These are phyloP conservation scores for Fraxinus quadrangulata DNA, from an alignment of 257 asterid genomes.

Conservation along the genomic window DNA sequence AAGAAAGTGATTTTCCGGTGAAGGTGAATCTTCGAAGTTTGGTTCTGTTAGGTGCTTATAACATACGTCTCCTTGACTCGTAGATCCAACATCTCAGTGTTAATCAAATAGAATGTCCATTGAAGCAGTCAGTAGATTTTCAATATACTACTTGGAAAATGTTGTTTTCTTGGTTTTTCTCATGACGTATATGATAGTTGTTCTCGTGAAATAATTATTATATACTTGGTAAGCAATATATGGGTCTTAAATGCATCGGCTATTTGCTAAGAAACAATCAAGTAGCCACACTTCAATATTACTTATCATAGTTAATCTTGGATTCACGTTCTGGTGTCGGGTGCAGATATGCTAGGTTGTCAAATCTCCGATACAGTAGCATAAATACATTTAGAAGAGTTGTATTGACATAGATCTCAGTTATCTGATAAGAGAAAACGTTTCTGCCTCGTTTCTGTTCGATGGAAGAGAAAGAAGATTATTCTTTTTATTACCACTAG, in stretches of 20 bases:
- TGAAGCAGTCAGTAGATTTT: background rate
- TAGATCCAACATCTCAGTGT: background rate
- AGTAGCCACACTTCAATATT: background rate
- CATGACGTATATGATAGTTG: background rate
- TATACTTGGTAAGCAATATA: background rate
- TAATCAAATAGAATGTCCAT: background rate
- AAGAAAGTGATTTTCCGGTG: background rate
- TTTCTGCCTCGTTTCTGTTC: no score
- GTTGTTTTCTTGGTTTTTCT: background rate
- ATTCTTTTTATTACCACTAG: no score
- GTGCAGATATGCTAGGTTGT: background rate
- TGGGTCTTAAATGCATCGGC: background rate
- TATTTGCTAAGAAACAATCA: background rate
- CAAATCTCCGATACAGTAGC: background rate
- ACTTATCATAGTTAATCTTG: background rate
- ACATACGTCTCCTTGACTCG: background rate
- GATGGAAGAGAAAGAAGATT: no score
- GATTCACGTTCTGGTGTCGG: background rate
- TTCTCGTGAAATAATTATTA: background rate
- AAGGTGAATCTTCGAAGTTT: background rate
- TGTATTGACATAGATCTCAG: no score
- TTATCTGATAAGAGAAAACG: no score
- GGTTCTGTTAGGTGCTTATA: background rate
- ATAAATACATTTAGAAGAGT: no score
- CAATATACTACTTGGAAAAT: background rate